A percentile compares a stretch with the other conserved stretches of the same genome.
Evolutionary conservation across 345 rosid genomes (phyloP).

Genomic region (Mercurialis annua): DNA sequence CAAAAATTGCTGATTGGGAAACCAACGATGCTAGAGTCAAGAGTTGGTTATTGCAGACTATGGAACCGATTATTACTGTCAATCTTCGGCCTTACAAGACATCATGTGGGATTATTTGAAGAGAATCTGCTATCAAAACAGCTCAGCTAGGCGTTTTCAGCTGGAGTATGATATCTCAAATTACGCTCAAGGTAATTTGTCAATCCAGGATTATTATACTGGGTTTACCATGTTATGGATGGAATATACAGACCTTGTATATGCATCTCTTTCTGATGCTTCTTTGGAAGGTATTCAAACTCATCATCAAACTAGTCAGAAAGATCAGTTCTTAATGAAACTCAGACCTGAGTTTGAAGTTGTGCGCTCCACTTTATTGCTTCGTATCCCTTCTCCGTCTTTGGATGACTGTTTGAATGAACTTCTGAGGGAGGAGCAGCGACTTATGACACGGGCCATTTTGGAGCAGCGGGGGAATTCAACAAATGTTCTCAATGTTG

Average conservation of each 20-base stretch:
- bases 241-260: background rate
- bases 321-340: background rate
- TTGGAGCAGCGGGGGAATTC: background rate
- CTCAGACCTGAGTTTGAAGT: background rate
- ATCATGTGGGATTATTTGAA: conserved; percentile 10
- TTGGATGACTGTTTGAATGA: conserved; percentile 7
- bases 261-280: background rate
- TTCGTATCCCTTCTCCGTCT: background rate
- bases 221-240: background rate
- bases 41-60: too few species aligned
- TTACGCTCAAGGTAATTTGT: background rate
- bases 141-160: too few species aligned
- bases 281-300: background rate
- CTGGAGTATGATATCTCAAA: too few species aligned
- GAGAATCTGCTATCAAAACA: too few species aligned
- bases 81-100: conserved; percentile 5
- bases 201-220: conserved; percentile 13
- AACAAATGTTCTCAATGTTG: conserved; percentile 1
- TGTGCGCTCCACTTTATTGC: background rate
- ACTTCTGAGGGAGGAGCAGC: background rate
- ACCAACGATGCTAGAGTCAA: background rate
- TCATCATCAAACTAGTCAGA: background rate
- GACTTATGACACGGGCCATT: background rate
- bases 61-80: too few species aligned
- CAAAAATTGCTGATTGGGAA: background rate